Percentiles rank a stretch among this genome's conserved stretches.
Conservation (phyloP, 768 basidiomycete genomes). For the Mycena capillaripes region DNA sequence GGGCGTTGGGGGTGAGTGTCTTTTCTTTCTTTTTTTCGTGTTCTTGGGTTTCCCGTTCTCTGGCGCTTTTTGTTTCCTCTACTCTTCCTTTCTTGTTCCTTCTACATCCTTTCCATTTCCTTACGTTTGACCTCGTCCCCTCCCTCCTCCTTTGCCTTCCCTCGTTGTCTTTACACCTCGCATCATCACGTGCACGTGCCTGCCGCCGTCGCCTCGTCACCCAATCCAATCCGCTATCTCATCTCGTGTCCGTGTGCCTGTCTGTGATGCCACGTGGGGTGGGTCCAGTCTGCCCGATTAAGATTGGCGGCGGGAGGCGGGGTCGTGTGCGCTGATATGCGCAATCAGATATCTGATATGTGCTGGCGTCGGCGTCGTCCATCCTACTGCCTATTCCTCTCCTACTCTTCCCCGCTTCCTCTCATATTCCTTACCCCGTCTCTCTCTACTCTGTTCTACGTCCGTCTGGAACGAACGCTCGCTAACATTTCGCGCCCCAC, state of each 20-base stretch:
- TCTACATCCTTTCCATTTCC: background rate
- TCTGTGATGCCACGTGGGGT: background rate
- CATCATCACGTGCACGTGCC: background rate
- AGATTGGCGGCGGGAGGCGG: too few relatives aligned
- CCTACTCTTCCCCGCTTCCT: too few relatives aligned
- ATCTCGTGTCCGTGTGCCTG: background rate
- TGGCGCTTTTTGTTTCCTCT: background rate
- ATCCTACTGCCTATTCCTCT: too few relatives aligned
- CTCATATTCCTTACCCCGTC: too few relatives aligned
- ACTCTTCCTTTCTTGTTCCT: background rate
- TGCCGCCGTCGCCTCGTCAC: too few relatives aligned
- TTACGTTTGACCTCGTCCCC: background rate
- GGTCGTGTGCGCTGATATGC: too few relatives aligned
- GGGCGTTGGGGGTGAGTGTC: constrained; percentile 33
- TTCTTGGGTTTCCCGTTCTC: background rate
- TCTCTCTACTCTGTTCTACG: too few relatives aligned
- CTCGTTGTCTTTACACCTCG: background rate
- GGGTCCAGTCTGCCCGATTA: too few relatives aligned
- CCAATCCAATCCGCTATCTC: background rate
- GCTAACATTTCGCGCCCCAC: background rate
- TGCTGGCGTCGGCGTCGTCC: too few relatives aligned
- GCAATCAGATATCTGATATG: too few relatives aligned
- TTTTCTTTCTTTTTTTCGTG: background rate
- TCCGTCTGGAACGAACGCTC: too few relatives aligned
- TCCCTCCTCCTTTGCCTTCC: background rate